A percentile compares a stretch with the other conserved stretches of the same genome.
These are phyloP conservation scores for Glutinoglossum americanum DNA, from an alignment of 495 filamentous ascomycete genomes.

Conservation along the genomic window DNA sequence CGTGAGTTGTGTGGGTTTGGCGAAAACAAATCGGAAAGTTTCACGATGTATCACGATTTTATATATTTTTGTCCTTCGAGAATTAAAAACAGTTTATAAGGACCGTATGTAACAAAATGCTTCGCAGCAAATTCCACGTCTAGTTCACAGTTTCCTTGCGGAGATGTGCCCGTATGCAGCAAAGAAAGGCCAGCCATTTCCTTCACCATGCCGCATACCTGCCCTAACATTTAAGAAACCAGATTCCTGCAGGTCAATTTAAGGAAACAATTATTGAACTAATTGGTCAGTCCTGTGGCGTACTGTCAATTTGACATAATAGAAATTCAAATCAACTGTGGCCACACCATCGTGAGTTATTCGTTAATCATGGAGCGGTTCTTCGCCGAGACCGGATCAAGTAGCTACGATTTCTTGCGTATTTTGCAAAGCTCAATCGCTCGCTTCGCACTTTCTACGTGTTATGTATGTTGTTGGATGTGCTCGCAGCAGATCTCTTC, in stretches of 20 bases:
- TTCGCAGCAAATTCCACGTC: not conserved
- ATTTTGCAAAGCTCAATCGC: not conserved
- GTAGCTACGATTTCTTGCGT: not conserved
- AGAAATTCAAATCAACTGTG: not conserved
- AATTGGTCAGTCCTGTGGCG: not conserved
- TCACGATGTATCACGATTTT: not conserved
- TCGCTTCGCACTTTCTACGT: not conserved
- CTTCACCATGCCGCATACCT: not conserved
- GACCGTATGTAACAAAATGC: not conserved
- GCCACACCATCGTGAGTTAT: not conserved
- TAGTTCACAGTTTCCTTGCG: not conserved
- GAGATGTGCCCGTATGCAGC: not conserved
- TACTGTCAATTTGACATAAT: not conserved
- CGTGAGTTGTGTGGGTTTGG: not conserved
- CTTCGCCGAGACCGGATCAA: not conserved
- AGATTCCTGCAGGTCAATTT: not conserved
- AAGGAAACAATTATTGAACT: not conserved
- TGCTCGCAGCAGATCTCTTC: constrained; percentile 2
- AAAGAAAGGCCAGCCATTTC: not conserved
- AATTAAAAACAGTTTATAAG: not conserved
- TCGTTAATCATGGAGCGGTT: not conserved
- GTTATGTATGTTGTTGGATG: not conserved
- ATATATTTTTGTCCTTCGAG: not conserved
- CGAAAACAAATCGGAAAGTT: not conserved
- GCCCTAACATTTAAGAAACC: not conserved